These are phyloP conservation scores for Cordia subcordata DNA, from an alignment of 257 asterid species.

Conservation along the genomic window DNA sequence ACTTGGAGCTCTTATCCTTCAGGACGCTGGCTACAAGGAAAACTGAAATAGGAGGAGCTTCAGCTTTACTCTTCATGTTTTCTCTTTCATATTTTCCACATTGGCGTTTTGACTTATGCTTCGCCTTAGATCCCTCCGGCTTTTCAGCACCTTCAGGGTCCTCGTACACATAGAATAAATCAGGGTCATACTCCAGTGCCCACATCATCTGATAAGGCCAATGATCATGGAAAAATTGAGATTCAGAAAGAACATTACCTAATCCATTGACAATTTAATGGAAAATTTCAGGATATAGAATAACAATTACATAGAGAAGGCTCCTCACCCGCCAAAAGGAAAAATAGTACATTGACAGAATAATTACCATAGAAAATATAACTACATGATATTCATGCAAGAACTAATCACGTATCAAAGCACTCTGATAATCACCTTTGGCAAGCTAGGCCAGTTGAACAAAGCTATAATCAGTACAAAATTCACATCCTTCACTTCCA, in stretches of 20 bases:
- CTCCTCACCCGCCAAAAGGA: too few species aligned
- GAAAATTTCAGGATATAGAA: too few species aligned
- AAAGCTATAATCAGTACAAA: too few species aligned
- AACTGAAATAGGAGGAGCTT: slow-evolving; percentile 69
- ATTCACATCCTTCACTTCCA: too few species aligned
- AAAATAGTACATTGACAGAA: too few species aligned
- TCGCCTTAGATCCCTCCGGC: slow-evolving; percentile 53
- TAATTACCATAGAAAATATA: too few species aligned
- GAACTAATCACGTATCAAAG: too few species aligned
- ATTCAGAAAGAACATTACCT: not conserved
- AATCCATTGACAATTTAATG: too few species aligned
- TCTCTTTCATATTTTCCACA: slow-evolving; percentile 80
- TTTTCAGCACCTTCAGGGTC: slow-evolving; percentile 46
- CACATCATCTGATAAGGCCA: slow-evolving; percentile 73
- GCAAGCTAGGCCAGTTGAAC: too few species aligned
- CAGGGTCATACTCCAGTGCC: slow-evolving; percentile 93
- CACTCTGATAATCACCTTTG: too few species aligned
- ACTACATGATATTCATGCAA: too few species aligned
- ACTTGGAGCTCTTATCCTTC: slow-evolving; percentile 62
- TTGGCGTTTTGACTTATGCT: slow-evolving; percentile 46
- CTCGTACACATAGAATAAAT: slow-evolving; percentile 47
- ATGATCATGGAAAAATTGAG: slow-evolving; percentile 2
- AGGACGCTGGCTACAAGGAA: slow-evolving; percentile 89
- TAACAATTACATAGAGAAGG: too few species aligned
- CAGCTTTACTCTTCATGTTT: slow-evolving; percentile 46